Evolutionary conservation across 768 basidiomycete species (phyloP), one percentile per base, ranked within the genome.

Genomic region (Pleurotus pulmonarius): DNA sequence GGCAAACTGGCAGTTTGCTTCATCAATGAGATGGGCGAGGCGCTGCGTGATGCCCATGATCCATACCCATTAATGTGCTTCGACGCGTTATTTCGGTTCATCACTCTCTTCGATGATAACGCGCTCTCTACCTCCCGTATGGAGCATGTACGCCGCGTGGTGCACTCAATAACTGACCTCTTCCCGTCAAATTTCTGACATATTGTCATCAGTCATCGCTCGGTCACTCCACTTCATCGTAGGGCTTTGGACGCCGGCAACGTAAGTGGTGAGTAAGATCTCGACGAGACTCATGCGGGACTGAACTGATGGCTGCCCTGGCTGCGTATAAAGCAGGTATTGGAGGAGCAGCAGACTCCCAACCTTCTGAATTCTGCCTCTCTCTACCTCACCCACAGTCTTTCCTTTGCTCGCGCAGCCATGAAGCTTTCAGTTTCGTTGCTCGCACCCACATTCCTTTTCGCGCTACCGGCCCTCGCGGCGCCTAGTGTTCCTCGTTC

Each of bases 371-470:
- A 34, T 29, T 51, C 49, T 51, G 29, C 26, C 6, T 34, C 29
- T 38, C 16, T 34, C 7, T 51, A n/a, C 15, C 49, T 38, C 18
- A 37, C 29, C 24, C 29, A n/a, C 25, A 51, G 49, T 51, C 49
- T 51, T 26, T 51, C 49, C 11, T 51, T 51, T n/a, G 12, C n/a
- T n/a, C 29, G 1, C 8, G 8, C 5, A 29, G 49, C 49, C 16
- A 51, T 51, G 49, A 34, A 16, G n/a, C n/a, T 29, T n/a, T 37
- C 41, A 16, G 20, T 49, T 29, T 29, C n/a, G 9, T 18, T 51
- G 16, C 49, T 51, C 29, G 20, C 13, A 15, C 49, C 37, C 49
- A 51, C 49, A 51, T 29, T 51, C 49, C 34, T 51, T 51, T 15
- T 16, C 2, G 2, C 34, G 13, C 16, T 11, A 5, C 49, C 16